phyloP scores from a whole-genome alignment of 176 grass and related monocot species.

The Zoysia pacifica region DNA sequence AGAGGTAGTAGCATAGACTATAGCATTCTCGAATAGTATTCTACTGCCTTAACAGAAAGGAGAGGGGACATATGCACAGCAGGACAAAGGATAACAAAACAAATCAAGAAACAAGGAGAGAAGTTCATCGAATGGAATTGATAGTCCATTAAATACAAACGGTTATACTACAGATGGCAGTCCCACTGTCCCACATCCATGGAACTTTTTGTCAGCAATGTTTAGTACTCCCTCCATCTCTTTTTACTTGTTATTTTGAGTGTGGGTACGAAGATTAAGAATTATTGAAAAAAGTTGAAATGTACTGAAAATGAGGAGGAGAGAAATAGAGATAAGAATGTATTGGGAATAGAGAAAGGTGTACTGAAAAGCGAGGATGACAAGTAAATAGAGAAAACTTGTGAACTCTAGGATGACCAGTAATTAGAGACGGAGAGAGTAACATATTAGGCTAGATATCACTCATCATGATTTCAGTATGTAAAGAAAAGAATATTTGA shows the following conservation, averaged over 20 bases:
- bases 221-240: not conserved
- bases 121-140: slow-evolving; percentile 3
- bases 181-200: not conserved
- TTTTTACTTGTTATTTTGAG: too few species aligned
- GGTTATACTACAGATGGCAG: not conserved
- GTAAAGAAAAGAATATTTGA: not conserved
- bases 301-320: too few species aligned
- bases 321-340: too few species aligned
- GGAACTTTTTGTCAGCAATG: not conserved
- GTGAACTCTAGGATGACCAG: too few species aligned
- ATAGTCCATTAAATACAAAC: not conserved
- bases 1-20: not conserved
- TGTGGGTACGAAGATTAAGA: too few species aligned
- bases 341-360: too few species aligned
- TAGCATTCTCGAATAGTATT: not conserved
- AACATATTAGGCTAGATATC: not conserved
- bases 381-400: too few species aligned
- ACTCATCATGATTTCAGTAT: not conserved
- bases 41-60: not conserved
- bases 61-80: not conserved
- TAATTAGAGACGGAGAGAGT: too few species aligned
- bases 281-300: too few species aligned
- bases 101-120: not conserved
- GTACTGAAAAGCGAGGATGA: too few species aligned
- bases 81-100: not conserved